Evolutionary conservation across 1,284 basidiomycete species (phyloP), one percentile per base, ranked within the genome.

Genomic region (Leccinum angustisporum): DNA sequence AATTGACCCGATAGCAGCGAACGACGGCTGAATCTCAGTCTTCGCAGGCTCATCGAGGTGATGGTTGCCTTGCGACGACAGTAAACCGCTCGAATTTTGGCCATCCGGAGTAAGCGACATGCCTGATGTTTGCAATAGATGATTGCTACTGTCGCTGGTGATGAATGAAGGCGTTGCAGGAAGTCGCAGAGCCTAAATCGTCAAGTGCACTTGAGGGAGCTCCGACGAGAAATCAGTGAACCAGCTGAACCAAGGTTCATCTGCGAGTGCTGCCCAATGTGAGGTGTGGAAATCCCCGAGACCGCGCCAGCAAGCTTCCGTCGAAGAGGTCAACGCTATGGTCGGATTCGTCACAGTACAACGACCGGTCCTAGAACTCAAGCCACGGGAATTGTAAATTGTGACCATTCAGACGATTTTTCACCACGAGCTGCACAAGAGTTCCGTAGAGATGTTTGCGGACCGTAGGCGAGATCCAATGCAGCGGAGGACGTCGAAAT

Each of bases 331-430:
- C 62, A 88, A 74, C 13, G 80, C 84, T 70, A 91, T 75, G 61
- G 83, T 84, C n/a, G 90, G 88, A 71, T 89, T 91, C 3, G 89
- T 90, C 51, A 87, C 86, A 25, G 80, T 86, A 55, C 88, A 85
- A 64, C 87, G 84, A 59, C 88, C 86, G 43, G 78, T 72, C 61
- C 87, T 84, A 51, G 79, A 76, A 59, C 75, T 74, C 56, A 85
- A 70, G 30, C 78, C 79, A 71, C 87, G 84, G 60, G 83, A 78
- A 55, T 81, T 80, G 59, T 85, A 76, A 94, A 97, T 72, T 92
- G 92, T 51, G 95, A 92, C 96, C 96, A 98, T 74, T 98, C 95
- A 4, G 94, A 94, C 1, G 90, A 83, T 73, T 92, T 92, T 70
- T 90, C 86, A 21, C 85, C 79, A 62, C 88, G 85, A 53, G 77